A percentile compares a stretch with the other conserved stretches of the same genome.
Evolutionary conservation across 768 basidiomycete species (phyloP).

Genomic region (Myochromella boudieri): DNA sequence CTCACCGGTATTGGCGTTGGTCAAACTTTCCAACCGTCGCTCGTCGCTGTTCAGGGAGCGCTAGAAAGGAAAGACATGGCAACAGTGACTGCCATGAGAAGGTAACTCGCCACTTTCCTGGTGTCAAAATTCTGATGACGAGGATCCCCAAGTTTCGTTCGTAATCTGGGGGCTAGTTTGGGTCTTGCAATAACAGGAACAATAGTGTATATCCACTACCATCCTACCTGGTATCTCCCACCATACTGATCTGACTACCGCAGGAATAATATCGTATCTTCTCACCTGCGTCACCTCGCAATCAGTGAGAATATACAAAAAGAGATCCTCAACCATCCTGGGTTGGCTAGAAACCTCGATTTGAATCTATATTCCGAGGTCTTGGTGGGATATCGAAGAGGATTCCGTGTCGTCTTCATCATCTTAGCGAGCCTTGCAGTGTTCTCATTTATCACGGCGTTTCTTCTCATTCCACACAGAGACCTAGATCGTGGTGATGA

Average conservation of each 20-base stretch:
- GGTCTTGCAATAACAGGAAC: slow-evolving; percentile 21
- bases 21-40: slow-evolving; percentile 22
- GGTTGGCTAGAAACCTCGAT: slow-evolving; percentile 12
- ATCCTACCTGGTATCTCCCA: background rate
- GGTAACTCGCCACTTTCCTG: slow-evolving; percentile 3
- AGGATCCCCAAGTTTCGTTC: slow-evolving; percentile 15
- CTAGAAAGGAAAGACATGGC: slow-evolving; percentile 24
- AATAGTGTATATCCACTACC: slow-evolving; percentile 16
- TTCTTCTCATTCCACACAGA: slow-evolving; percentile 18
- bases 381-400: slow-evolving; percentile 16
- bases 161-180: slow-evolving; percentile 21
- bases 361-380: slow-evolving; percentile 10
- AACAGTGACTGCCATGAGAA: slow-evolving; percentile 20
- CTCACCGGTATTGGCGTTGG: slow-evolving; percentile 22
- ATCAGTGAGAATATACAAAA: slow-evolving; percentile 12
- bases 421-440: slow-evolving; percentile 19
- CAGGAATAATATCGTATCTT: slow-evolving; percentile 15
- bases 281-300: slow-evolving; percentile 10
- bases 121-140: too few species aligned
- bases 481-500: slow-evolving; percentile 22
- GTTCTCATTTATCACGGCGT: slow-evolving; percentile 17
- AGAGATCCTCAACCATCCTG: slow-evolving; percentile 18
- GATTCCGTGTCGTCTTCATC: slow-evolving; percentile 21
- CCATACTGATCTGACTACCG: background rate
- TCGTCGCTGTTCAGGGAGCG: slow-evolving; percentile 22